Evolutionary conservation across 176 grass and related monocot species (phyloP).

Genomic region (Oryza punctata): DNA sequence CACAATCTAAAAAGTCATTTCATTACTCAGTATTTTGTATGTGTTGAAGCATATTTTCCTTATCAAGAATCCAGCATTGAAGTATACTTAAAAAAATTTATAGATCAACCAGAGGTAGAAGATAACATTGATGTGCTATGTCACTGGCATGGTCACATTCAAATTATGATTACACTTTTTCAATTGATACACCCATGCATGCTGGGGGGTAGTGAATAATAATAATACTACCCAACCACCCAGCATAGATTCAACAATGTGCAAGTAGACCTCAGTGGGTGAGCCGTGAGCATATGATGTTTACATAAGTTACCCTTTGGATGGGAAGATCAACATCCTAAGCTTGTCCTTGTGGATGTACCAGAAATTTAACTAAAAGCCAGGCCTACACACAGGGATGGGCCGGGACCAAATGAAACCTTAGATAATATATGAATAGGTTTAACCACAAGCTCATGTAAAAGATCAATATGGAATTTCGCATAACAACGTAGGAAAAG

Average conservation of each 20-base stretch:
- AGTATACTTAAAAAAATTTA: slow-evolving; percentile 3
- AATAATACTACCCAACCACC: background rate
- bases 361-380: background rate
- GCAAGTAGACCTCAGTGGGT: background rate
- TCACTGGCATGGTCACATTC: background rate
- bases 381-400: background rate
- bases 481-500: background rate
- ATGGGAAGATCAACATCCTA: background rate
- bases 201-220: background rate
- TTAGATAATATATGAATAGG: background rate
- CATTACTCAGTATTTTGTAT: background rate
- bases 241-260: slow-evolving; percentile 10
- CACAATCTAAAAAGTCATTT: background rate
- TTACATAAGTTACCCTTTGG: background rate
- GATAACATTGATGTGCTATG: background rate
- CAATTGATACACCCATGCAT: background rate
- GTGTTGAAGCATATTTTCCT: background rate
- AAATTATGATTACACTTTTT: background rate
- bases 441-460: slow-evolving; percentile 14
- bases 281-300: slow-evolving; percentile 10
- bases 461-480: slow-evolving; percentile 10
- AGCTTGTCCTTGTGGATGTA: background rate
- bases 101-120: background rate
- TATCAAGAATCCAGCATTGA: slow-evolving; percentile 2
- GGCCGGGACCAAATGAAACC: background rate